A percentile compares a stretch with the other conserved stretches of the same genome.
Evolutionary conservation across 805 yeast genomes (phyloP).

Genomic region (Diddensiella caesifluorescens): DNA sequence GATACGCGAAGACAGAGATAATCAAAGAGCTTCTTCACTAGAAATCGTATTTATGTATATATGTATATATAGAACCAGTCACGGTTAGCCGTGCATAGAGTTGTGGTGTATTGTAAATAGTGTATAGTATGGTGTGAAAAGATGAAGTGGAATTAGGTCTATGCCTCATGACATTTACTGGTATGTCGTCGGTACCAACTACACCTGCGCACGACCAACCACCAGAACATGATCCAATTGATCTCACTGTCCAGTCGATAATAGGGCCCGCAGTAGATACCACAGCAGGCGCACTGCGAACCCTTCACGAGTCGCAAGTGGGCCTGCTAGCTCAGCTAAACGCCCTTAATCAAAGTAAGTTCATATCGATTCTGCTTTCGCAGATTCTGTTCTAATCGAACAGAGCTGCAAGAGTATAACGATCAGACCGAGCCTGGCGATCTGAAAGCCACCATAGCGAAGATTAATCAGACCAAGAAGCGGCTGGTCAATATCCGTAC

Average conservation of each 20-base stretch:
- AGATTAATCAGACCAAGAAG: conserved; percentile 11
- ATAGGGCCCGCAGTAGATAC: conserved; percentile 21
- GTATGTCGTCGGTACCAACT: too few relatives aligned
- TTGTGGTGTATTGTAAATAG: too few relatives aligned
- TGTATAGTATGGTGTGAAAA: too few relatives aligned
- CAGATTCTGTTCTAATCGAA: too few relatives aligned
- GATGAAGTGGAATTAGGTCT: too few relatives aligned
- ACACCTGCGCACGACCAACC: too few relatives aligned
- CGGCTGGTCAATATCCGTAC: conserved; percentile 14
- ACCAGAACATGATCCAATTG: conserved; percentile 15
- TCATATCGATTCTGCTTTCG: too few relatives aligned
- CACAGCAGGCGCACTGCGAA: conserved; percentile 19
- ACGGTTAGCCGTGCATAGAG: too few relatives aligned
- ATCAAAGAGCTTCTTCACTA: conserved; percentile 34
- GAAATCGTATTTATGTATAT: background rate
- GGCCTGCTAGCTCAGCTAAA: conserved; percentile 20
- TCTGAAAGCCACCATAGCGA: conserved; percentile 8
- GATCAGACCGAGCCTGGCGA: conserved; percentile 12
- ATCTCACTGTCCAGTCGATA: conserved; percentile 13
- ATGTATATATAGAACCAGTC: too few relatives aligned
- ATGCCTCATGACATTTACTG: too few relatives aligned
- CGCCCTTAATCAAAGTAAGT: conserved; percentile 17
- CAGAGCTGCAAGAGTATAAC: conserved; percentile 14
- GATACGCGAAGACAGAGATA: conserved; percentile 41
- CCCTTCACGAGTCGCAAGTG: conserved; percentile 24